Evolutionary conservation across 1,284 basidiomycete genomes (phyloP), one percentile per base, ranked within the genome.

Genomic region (Nidula niveotomentosa): DNA sequence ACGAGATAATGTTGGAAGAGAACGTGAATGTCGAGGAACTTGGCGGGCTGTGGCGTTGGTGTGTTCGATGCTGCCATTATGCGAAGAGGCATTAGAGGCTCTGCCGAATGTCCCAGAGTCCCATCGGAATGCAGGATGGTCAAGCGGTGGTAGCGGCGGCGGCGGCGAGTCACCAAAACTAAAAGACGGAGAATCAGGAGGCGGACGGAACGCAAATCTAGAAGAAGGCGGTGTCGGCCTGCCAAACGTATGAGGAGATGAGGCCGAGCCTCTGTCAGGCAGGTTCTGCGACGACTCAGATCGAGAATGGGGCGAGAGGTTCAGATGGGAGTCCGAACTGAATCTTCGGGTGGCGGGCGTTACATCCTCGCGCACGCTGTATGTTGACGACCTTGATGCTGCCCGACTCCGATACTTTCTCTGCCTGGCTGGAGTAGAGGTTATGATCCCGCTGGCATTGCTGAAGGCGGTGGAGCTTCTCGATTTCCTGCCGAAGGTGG

Each of bases 81-180:
- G n/a, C 3, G 45, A 12, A n/a, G 45, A n/a, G 45, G 9, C 3
- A 30, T 30, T 30, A 30, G 30, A 15, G 18, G 45, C 45, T 23
- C 45, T 47, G 10, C 45, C 45, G 23, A 47, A 47, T 23, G 45
- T 47, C n/a, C 18, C 45, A 7, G 45, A 47, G 18, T 18, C 50
- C 46, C 59, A 54, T 41, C 53, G 64, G 46, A 81, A 69, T 41
- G 74, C 78, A n/a, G 80, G 79, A 62, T 83, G 82, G 53, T 77
- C 67, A 15, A 84, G 70, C 5, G 79, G 72, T 18, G 83, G 83
- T 36, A 84, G 63, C 8, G 82, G 79, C 8, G 83, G 83, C 2
- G 67, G 68, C 33, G 61, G 55, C 35, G 67, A 64, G 59, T 55
- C 37, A 66, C 64, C 49, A 48, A 58, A 64, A 46, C 55, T 62